Percentiles rank a stretch among this genome's conserved stretches.
These are phyloP conservation scores for Pseudofabraea citricarpa DNA, from an alignment of 2,329 filamentous ascomycete species.

Conservation along the genomic window DNA sequence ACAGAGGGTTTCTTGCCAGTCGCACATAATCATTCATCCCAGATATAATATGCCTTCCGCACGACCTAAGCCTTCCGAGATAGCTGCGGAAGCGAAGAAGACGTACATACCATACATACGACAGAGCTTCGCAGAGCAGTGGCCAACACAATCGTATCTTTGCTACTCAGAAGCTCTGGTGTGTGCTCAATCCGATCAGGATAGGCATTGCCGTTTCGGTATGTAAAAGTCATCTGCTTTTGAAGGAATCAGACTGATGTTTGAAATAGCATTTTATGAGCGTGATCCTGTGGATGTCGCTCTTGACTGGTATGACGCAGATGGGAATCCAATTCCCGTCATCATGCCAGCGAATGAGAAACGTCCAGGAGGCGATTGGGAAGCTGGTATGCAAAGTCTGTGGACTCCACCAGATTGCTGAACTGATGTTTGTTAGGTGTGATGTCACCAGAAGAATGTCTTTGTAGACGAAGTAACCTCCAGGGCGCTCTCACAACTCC, in stretches of 20 bases:
- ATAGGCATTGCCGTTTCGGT: slow-evolving; percentile 39
- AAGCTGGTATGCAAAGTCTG: slow-evolving; percentile 42
- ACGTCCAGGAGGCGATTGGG: slow-evolving; percentile 75
- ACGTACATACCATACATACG: slow-evolving; percentile 63
- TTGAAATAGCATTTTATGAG: slow-evolving; percentile 38
- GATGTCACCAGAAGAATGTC: slow-evolving; percentile 64
- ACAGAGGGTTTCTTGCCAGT: not conserved
- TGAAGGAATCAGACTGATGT: not conserved
- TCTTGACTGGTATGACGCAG: slow-evolving; percentile 46
- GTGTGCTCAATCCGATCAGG: slow-evolving; percentile 16
- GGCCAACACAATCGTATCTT: slow-evolving; percentile 54
- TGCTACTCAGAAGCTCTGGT: slow-evolving; percentile 38
- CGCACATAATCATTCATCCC: too few relatives aligned
- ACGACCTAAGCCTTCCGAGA: slow-evolving; percentile 61
- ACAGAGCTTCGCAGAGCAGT: slow-evolving; percentile 48
- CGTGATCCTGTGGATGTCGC: slow-evolving; percentile 58
- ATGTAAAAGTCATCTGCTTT: slow-evolving; percentile 16
- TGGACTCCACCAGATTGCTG: not conserved
- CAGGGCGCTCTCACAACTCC: slow-evolving; percentile 63
- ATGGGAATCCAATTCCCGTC: slow-evolving; percentile 26
- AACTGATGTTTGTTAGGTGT: slow-evolving; percentile 35
- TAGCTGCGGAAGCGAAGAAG: slow-evolving; percentile 69
- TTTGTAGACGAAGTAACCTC: slow-evolving; percentile 70
- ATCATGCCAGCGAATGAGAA: slow-evolving; percentile 62
- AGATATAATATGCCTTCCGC: slow-evolving; percentile 45